These are phyloP conservation scores for Abrus pulchellus DNA, from an alignment of 306 rosid genomes.

Conservation along the genomic window DNA sequence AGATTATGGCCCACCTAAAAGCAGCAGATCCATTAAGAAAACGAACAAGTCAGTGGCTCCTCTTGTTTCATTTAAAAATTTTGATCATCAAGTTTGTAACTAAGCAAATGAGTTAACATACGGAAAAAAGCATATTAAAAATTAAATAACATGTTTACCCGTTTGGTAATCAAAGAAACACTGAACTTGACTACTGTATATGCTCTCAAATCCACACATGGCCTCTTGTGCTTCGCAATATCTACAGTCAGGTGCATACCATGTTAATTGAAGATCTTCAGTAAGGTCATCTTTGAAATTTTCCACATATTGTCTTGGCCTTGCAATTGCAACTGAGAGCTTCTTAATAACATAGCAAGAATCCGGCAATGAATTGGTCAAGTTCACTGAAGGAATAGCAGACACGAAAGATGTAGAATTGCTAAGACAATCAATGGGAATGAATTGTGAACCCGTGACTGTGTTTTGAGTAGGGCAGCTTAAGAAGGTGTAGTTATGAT, in stretches of 20 bases:
- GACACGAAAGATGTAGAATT: slow-evolving; percentile 68
- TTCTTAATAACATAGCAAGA: slow-evolving; percentile 56
- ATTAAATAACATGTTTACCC: slow-evolving; percentile 52
- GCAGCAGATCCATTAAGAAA: not conserved
- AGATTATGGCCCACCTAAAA: not conserved
- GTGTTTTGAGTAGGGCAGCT: slow-evolving; percentile 62
- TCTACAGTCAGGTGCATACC: slow-evolving; percentile 69
- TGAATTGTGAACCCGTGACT: slow-evolving; percentile 50
- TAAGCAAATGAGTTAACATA: slow-evolving; percentile 24
- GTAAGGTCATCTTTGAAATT: slow-evolving; percentile 41
- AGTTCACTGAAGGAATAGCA: slow-evolving; percentile 60
- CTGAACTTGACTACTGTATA: slow-evolving; percentile 49
- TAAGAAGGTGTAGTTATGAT: slow-evolving; percentile 61
- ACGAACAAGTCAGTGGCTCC: not conserved
- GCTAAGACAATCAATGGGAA: slow-evolving; percentile 65
- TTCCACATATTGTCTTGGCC: slow-evolving; percentile 39
- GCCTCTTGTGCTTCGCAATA: slow-evolving; percentile 61
- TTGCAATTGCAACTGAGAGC: slow-evolving; percentile 50
- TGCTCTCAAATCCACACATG: slow-evolving; percentile 61
- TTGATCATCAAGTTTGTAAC: slow-evolving; percentile 10
- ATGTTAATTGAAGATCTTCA: slow-evolving; percentile 57
- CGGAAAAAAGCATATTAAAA: not conserved
- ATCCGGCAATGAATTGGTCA: slow-evolving; percentile 49
- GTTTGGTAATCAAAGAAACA: slow-evolving; percentile 54
- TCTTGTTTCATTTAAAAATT: not conserved